Percentiles rank a stretch among this genome's conserved stretches.
These are phyloP conservation scores for Chamaecrista fasciculata DNA, from an alignment of 306 rosid species.

Conservation along the genomic window DNA sequence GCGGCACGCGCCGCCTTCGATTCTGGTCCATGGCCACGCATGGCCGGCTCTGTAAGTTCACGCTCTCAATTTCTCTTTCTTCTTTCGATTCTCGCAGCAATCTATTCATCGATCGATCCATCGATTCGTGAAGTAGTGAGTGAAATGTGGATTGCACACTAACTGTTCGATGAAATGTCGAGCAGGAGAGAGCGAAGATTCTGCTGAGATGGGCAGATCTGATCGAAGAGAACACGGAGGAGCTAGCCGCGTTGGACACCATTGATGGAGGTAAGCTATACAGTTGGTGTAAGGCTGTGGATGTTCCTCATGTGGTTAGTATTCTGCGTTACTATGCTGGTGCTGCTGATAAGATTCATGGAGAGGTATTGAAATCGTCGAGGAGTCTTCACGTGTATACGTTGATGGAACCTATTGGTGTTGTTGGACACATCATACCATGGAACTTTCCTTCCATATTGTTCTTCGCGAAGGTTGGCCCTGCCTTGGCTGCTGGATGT, in stretches of 20 bases:
- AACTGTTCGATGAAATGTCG: constrained; percentile 2
- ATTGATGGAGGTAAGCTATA: constrained; percentile 73
- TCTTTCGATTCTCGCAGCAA: not conserved
- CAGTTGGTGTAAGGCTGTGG: constrained; percentile 43
- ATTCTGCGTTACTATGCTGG: constrained; percentile 85
- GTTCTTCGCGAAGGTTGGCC: constrained; percentile 58
- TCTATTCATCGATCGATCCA: too few species aligned
- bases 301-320: constrained; percentile 49
- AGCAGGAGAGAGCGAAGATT: constrained; percentile 67
- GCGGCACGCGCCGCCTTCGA: constrained; percentile 87
- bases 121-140: too few species aligned
- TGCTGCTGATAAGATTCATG: constrained; percentile 87
- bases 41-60: constrained; percentile 66
- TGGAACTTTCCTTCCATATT: constrained; percentile 74
- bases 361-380: constrained; percentile 67
- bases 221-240: constrained; percentile 59
- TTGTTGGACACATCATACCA: constrained; percentile 79
- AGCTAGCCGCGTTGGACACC: constrained; percentile 67
- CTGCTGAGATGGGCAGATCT: constrained; percentile 71
- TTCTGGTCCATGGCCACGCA: constrained; percentile 89
- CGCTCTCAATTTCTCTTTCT: not conserved
- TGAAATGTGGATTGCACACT: not conserved
- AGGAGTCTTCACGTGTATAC: constrained; percentile 58
- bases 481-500: constrained; percentile 89
- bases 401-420: constrained; percentile 72